phyloP scores from a whole-genome alignment of 805 yeast genomes.

The Kuraishia molischiana region DNA sequence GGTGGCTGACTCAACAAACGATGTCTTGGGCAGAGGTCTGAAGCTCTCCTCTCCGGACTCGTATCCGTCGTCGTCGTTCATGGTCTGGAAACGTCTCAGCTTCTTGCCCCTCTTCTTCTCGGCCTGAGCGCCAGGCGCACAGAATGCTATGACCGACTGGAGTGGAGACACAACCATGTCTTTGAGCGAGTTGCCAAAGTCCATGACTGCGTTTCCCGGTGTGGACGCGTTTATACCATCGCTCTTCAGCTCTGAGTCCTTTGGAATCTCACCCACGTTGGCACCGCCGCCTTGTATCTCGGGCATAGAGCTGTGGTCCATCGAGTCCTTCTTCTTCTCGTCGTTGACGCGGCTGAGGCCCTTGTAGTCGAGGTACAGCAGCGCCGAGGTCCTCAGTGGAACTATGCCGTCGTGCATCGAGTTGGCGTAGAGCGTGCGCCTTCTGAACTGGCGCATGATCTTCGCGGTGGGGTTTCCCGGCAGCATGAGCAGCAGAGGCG shows the following conservation, averaged over 20 bases:
- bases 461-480: conserved; percentile 69
- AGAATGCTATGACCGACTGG: conserved; percentile 32
- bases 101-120: conserved; percentile 9
- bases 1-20: conserved; percentile 71
- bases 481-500: conserved; percentile 64
- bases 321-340: conserved; percentile 11
- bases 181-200: conserved; percentile 8
- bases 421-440: conserved; percentile 84
- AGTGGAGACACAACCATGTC: conserved; percentile 25
- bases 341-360: conserved; percentile 47
- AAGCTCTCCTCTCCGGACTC: conserved; percentile 6
- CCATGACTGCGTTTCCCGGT: conserved; percentile 1
- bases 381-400: conserved; percentile 83
- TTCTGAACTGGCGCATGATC: conserved; percentile 49
- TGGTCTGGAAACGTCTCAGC: conserved; percentile 21
- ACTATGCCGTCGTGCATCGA: conserved; percentile 92
- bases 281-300: conserved; percentile 1
- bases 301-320: not conserved
- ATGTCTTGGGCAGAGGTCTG: conserved; percentile 51
- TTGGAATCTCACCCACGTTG: conserved; percentile 21
- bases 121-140: conserved; percentile 25
- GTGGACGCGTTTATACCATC: conserved; percentile 4
- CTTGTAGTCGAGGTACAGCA: conserved; percentile 78
- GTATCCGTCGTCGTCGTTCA: conserved; percentile 7
- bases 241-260: conserved; percentile 9